Base-by-base conservation (phyloP, 768 basidiomycete species). In the Sistotremastrum suecicum region DNA sequence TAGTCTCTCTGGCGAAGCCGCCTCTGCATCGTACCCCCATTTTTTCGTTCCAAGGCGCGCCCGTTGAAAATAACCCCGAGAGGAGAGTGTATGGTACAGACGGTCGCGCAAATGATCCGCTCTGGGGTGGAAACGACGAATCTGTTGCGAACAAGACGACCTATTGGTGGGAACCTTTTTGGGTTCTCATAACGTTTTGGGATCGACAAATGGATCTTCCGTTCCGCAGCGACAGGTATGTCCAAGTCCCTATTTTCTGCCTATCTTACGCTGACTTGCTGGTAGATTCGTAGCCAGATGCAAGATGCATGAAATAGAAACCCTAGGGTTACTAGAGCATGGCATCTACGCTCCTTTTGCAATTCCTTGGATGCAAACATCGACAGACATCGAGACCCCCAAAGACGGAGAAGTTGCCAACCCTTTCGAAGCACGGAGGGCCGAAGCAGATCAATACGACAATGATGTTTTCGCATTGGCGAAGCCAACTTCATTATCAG, bases 241-340 rank as follows among this genome's bases (percentile, higher is more conserved):
- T 44, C 20, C n/a, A 41, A n/a, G 20, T 10, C 30, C 34, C 34
- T 30, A 10, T 12, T 39, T 20, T 10, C 33, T 28, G 20, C 20
- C 40, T 42, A 35, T 30, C 50, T 34, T 30, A 48, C 38, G 32
- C 29, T n/a, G 5, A 41, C 53, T 42, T 32, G 47, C 36, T 11
- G 37, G 53, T 52, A 91, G 94, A 49, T 98, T 97, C 58, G 69
- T 97, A 29, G 83, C 89, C 4, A 78, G 94, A 32, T 90, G 86
- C n/a, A 87, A 88, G 64, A 94, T 95, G 89, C 87, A 90, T 55
- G 87, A 92, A 57, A 89, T 95, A 36, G 85, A 95, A 56, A 92
- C 88, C 85, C 73, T 95, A 1, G 92, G 92, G 5, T 66, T 94
- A 6, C 68, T 94, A 39, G 90, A 90, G 52, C 86, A 92, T 53